Conservation (phyloP, 116 monocot genomes). For the Posidonia oceanica region DNA sequence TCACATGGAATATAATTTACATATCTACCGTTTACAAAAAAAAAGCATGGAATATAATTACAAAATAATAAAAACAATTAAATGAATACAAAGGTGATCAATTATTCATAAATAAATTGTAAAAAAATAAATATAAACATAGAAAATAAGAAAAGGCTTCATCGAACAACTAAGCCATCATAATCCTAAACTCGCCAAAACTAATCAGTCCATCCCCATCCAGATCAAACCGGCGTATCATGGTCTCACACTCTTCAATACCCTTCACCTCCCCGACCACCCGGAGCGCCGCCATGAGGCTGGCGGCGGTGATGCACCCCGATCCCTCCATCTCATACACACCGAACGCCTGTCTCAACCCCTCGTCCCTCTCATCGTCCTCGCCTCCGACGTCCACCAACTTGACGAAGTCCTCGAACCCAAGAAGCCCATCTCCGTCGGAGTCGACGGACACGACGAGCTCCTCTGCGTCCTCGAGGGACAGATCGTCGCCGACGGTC, state of each 20-base stretch:
- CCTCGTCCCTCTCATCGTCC: constrained; percentile 13
- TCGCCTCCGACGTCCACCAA: constrained; percentile 17
- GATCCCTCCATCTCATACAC: constrained; percentile 18
- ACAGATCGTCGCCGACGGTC: constrained; percentile 12
- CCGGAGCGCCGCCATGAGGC: constrained; percentile 22
- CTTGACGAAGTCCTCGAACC: constrained; percentile 21
- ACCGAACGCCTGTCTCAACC: constrained; percentile 10
- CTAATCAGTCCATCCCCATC: constrained; percentile 47
- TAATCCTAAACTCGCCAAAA: constrained; percentile 50
- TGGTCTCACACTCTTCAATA: constrained; percentile 31
- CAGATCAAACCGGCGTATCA: constrained; percentile 38
- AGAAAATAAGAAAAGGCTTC: too few species aligned
- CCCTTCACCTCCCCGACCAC: constrained; percentile 19
- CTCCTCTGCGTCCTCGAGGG: constrained; percentile 17
- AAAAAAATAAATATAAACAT: too few species aligned
- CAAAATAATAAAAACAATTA: background rate
- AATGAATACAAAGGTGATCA: background rate
- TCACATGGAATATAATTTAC: too few species aligned
- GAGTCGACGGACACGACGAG: constrained; percentile 14
- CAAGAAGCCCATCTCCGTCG: constrained; percentile 32
- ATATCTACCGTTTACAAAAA: too few species aligned
- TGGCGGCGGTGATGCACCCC: constrained; percentile 35
- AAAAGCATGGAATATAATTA: background rate
- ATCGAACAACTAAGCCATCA: constrained; percentile 19
- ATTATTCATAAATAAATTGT: background rate